These are phyloP conservation scores for Penicillium capsulatum DNA, from an alignment of 2,329 filamentous ascomycete species.

Conservation along the genomic window DNA sequence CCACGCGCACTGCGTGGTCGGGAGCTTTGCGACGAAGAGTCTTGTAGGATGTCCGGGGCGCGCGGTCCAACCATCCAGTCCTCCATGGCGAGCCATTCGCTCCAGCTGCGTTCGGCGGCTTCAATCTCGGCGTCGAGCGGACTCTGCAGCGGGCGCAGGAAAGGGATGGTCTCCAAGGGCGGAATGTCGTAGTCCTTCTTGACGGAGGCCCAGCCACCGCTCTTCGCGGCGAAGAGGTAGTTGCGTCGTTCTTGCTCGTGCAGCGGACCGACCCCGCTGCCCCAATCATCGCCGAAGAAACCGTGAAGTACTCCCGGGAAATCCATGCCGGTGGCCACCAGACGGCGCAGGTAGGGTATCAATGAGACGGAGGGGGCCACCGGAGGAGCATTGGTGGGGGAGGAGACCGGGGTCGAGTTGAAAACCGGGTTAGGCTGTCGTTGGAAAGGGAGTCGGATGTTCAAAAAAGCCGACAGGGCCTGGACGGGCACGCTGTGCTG, in stretches of 20 bases:
- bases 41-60: slow-evolving; percentile 52
- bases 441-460: slow-evolving; percentile 87
- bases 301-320: slow-evolving; percentile 80
- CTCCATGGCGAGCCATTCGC: slow-evolving; percentile 92
- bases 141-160: slow-evolving; percentile 75
- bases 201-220: slow-evolving; percentile 80
- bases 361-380: slow-evolving; percentile 57
- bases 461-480: slow-evolving; percentile 82
- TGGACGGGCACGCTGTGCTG: slow-evolving; percentile 80
- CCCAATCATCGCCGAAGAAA: slow-evolving; percentile 96
- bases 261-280: slow-evolving; percentile 69
- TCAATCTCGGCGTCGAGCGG: slow-evolving; percentile 76
- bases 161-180: slow-evolving; percentile 78
- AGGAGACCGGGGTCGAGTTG: slow-evolving; percentile 36
- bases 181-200: slow-evolving; percentile 88
- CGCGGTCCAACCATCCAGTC: slow-evolving; percentile 96
- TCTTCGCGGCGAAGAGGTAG: slow-evolving; percentile 93
- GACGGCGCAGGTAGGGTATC: slow-evolving; percentile 81
- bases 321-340: slow-evolving; percentile 90
- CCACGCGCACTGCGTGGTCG: slow-evolving; percentile 31
- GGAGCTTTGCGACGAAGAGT: slow-evolving; percentile 36
- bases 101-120: slow-evolving; percentile 79
- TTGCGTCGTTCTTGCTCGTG: slow-evolving; percentile 89
- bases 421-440: slow-evolving; percentile 51
- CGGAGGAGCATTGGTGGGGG: slow-evolving; percentile 33